Evolutionary conservation across 495 filamentous ascomycete species (phyloP).

Genomic region (Cryomyces minteri): DNA sequence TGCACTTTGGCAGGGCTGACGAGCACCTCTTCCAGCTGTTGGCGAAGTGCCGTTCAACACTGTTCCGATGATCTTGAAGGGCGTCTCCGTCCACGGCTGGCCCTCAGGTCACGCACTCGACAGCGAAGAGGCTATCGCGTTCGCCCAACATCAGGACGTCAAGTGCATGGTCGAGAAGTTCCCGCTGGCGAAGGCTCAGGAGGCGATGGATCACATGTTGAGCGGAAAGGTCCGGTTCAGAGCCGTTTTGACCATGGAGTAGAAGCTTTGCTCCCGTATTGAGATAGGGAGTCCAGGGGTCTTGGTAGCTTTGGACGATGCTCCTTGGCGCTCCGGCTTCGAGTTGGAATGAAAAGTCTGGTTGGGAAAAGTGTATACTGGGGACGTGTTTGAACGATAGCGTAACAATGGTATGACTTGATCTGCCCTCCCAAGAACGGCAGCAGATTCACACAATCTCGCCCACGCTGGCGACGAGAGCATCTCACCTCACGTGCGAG

Average conservation of each 20-base stretch:
- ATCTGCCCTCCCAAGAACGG: neutral
- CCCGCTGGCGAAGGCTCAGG: constrained; percentile 34
- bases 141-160: constrained; percentile 35
- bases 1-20: too few relatives aligned
- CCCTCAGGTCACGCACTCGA: constrained; percentile 44
- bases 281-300: neutral
- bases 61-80: constrained; percentile 26
- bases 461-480: too few relatives aligned
- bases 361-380: too few relatives aligned
- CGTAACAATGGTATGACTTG: neutral
- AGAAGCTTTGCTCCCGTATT: neutral
- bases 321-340: too few relatives aligned
- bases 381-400: neutral
- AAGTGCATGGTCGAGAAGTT: constrained; percentile 47
- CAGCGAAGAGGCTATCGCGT: constrained; percentile 45
- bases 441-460: too few relatives aligned
- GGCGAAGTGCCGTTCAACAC: constrained; percentile 36
- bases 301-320: too few relatives aligned
- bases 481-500: too few relatives aligned
- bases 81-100: constrained; percentile 38
- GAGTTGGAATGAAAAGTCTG: too few relatives aligned
- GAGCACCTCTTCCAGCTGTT: constrained; percentile 14
- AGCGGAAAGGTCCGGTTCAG: constrained; percentile 26
- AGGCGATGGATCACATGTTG: constrained; percentile 26
- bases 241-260: constrained; percentile 28